Percentiles rank a stretch among this genome's conserved stretches.
Evolutionary conservation across 1,284 basidiomycete genomes (phyloP).

Genomic region (Ustilago xerochloae): DNA sequence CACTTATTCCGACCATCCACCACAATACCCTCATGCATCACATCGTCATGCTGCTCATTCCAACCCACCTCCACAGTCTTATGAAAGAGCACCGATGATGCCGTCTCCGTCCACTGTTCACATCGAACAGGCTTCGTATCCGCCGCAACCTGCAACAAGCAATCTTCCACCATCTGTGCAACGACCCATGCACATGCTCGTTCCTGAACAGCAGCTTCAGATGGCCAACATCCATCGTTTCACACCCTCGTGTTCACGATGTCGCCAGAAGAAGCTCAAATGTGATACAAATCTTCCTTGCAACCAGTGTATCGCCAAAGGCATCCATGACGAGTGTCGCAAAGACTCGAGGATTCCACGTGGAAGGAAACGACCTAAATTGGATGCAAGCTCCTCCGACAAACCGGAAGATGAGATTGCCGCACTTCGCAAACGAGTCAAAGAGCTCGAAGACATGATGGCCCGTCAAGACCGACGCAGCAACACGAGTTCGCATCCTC

Average conservation of each 20-base stretch:
- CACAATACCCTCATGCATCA: neutral
- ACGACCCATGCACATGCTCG: slow-evolving; percentile 33
- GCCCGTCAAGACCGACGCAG: neutral
- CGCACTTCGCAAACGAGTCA: slow-evolving; percentile 33
- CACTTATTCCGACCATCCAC: neutral
- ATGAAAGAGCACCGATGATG: neutral
- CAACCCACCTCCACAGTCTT: neutral
- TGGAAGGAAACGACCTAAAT: slow-evolving; percentile 49
- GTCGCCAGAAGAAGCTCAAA: slow-evolving; percentile 53
- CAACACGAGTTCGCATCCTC: slow-evolving; percentile 7
- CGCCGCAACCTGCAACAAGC: neutral
- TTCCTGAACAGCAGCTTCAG: slow-evolving; percentile 44
- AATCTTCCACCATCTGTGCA: slow-evolving; percentile 22
- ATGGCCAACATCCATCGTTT: slow-evolving; percentile 43
- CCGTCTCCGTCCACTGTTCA: neutral
- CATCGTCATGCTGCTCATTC: slow-evolving; percentile 4
- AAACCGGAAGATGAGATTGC: slow-evolving; percentile 30
- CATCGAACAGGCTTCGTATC: neutral
- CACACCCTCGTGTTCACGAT: slow-evolving; percentile 49
- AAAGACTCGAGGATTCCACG: slow-evolving; percentile 48
- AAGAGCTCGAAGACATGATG: slow-evolving; percentile 30
- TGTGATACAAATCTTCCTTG: slow-evolving; percentile 50
- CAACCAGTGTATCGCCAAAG: slow-evolving; percentile 57
- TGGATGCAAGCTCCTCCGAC: slow-evolving; percentile 10
- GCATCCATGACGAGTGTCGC: slow-evolving; percentile 46